phyloP scores from a whole-genome alignment of 129 eudicot genomes.

The Glebionis coronaria region DNA sequence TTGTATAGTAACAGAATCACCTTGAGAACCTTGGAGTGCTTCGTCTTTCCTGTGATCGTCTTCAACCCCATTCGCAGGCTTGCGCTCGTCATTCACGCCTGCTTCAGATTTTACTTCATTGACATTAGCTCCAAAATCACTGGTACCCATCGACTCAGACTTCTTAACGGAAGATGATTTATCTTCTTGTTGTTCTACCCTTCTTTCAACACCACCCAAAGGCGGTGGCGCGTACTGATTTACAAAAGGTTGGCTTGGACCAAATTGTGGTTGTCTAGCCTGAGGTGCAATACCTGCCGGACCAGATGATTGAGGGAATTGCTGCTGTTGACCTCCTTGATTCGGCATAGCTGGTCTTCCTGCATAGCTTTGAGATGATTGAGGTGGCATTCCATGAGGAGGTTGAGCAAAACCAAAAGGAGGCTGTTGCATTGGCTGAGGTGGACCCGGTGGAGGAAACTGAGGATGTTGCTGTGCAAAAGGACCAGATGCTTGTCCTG shows the following conservation, averaged over 20 bases:
- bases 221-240: slow-evolving; percentile 35
- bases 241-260: slow-evolving; percentile 36
- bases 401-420: slow-evolving; percentile 33
- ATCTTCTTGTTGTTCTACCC: slow-evolving; percentile 33
- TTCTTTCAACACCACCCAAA: slow-evolving; percentile 27
- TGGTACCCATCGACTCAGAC: slow-evolving; percentile 26
- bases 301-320: slow-evolving; percentile 38
- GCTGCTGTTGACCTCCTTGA: slow-evolving; percentile 40
- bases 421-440: slow-evolving; percentile 49
- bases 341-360: slow-evolving; percentile 44
- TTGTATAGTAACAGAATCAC: slow-evolving; percentile 30
- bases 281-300: slow-evolving; percentile 42
- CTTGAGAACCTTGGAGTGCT: slow-evolving; percentile 27
- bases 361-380: slow-evolving; percentile 46
- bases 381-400: slow-evolving; percentile 50
- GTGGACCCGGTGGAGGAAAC: slow-evolving; percentile 56
- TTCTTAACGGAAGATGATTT: slow-evolving; percentile 44
- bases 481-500: slow-evolving; percentile 44
- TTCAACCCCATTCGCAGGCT: slow-evolving; percentile 23
- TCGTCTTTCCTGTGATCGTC: slow-evolving; percentile 27
- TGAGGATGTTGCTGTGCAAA: slow-evolving; percentile 56
- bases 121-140: slow-evolving; percentile 29
- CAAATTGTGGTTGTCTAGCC: slow-evolving; percentile 41
- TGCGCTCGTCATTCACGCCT: slow-evolving; percentile 30
- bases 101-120: slow-evolving; percentile 41